Base-by-base conservation (phyloP, 257 asterid species). In the Rehmannia glutinosa region DNA sequence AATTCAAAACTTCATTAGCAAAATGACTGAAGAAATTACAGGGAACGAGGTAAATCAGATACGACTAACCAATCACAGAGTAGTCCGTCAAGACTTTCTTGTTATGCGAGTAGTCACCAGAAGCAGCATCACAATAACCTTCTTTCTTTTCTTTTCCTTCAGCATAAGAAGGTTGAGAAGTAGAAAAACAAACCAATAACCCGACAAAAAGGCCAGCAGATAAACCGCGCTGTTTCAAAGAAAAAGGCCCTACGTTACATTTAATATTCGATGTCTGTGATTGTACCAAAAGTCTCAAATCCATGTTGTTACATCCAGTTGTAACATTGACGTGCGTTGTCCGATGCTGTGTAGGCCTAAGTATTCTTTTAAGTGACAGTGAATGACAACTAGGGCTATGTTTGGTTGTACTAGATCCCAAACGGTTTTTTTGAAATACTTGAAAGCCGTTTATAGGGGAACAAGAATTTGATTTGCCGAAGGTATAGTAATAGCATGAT, bases 81-180 rank as follows among this genome's bases (percentile, higher is more conserved):
- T 85, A 93, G 86, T 88, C 84, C 2, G 83, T 81, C 69, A 78
- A 73, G 57, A 83, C 81, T 75, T 82, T 82, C 82, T 93, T 93
- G 71, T 83, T 85, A 39, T 77, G 86, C 24, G 95, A 76, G 69
- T 8, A 66, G 38, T 64, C 69, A 36, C 75, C 64, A n/a, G 77
- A 35, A 20, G 79, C 74, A 71, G 70, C 64, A 16, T 64, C 74
- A 46, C 65, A 41, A 64, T 50, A 70, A 25, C 55, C 55, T 70
- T 69, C 79, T 57, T 69, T 79, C 43, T 72, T 77, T 74, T 61
- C 77, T 53, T 77, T 77, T 46, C 70, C 77, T 50, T 73, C 89
- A 8, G 96, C 92, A 77, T 78, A 74, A 50, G 87, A 86, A 41
- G 86, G 79, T 68, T 76, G 81, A 32, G 83, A 73, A 50, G 83